Conservation (phyloP, 495 filamentous ascomycete species). For the Platismatia glauca region DNA sequence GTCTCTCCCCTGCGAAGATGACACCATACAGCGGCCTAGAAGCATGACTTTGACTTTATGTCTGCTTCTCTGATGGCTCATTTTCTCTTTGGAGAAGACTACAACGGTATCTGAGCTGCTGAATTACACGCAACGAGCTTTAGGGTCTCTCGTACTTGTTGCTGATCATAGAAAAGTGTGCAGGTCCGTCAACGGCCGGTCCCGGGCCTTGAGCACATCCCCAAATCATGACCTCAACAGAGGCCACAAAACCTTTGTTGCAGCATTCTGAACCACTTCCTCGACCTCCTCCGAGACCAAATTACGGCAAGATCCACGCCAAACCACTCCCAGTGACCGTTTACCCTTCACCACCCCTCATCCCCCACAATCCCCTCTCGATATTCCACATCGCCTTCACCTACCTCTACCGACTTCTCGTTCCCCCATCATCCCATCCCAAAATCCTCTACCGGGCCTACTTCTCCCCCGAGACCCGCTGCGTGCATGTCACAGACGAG, state of each 20-base stretch:
- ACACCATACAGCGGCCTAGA: constrained; percentile 40
- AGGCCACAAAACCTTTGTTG: constrained; percentile 17
- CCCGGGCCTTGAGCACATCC: not conserved
- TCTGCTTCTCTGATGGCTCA: constrained; percentile 63
- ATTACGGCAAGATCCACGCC: constrained; percentile 62
- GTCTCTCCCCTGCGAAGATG: constrained; percentile 34
- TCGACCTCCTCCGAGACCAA: constrained; percentile 47
- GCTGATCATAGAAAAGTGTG: constrained; percentile 1
- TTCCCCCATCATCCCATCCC: constrained; percentile 58
- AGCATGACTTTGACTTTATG: constrained; percentile 59
- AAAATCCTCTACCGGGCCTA: constrained; percentile 54
- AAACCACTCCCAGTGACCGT: constrained; percentile 70
- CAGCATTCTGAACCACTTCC: constrained; percentile 12
- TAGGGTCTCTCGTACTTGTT: too few species aligned
- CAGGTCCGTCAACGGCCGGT: not conserved
- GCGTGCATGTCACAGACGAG: constrained; percentile 75
- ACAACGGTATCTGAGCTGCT: constrained; percentile 97
- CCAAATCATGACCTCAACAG: constrained; percentile 14
- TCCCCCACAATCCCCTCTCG: constrained; percentile 88
- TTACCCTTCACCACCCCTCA: constrained; percentile 73
- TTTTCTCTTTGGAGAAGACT: constrained; percentile 56
- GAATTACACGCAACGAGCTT: not conserved
- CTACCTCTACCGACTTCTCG: constrained; percentile 64
- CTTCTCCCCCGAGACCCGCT: constrained; percentile 70
- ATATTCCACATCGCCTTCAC: constrained; percentile 67